Evolutionary conservation across 228 moss, liverwort and hornwort species (phyloP).

Genomic region (Sphagnum magellanicum): DNA sequence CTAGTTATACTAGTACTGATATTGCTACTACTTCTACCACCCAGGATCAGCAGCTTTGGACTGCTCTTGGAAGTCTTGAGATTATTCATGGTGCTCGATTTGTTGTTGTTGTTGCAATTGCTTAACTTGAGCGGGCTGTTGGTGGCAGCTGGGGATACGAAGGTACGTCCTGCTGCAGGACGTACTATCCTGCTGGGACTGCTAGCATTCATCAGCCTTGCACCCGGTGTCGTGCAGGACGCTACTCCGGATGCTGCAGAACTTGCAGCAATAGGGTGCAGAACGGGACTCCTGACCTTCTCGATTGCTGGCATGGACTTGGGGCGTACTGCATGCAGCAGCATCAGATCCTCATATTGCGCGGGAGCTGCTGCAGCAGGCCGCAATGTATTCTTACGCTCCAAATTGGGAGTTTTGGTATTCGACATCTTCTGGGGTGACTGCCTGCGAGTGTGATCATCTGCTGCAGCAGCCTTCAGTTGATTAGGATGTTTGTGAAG

Average conservation of each 20-base stretch:
- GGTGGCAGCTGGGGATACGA: not conserved
- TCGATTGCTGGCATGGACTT: slow-evolving; percentile 56
- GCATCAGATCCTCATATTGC: too few relatives aligned
- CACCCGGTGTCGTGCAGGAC: too few relatives aligned
- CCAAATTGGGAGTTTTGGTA: not conserved
- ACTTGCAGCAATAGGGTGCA: too few relatives aligned
- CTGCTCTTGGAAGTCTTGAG: slow-evolving; percentile 17
- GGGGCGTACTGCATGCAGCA: slow-evolving; percentile 20
- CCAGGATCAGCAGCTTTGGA: slow-evolving; percentile 19
- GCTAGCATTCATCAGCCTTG: too few relatives aligned
- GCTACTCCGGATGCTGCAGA: too few relatives aligned
- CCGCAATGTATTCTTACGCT: too few relatives aligned
- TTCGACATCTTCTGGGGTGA: not conserved
- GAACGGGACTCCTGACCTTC: slow-evolving; percentile 4
- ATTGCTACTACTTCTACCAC: slow-evolving; percentile 36
- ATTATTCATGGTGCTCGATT: slow-evolving; percentile 7
- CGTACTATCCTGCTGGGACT: slow-evolving; percentile 18
- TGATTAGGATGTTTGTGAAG: slow-evolving; percentile 1
- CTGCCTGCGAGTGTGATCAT: not conserved
- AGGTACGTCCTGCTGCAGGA: too few relatives aligned
- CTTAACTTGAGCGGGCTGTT: not conserved
- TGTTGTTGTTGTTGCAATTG: too few relatives aligned
- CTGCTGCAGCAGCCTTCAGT: slow-evolving; percentile 2
- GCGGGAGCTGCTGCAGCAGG: not conserved
- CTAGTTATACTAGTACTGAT: slow-evolving; percentile 19